Evolutionary conservation across 371 early-diverging fungal genomes (phyloP), one percentile per base, ranked within the genome.

Genomic region (Zychaea mexicana): DNA sequence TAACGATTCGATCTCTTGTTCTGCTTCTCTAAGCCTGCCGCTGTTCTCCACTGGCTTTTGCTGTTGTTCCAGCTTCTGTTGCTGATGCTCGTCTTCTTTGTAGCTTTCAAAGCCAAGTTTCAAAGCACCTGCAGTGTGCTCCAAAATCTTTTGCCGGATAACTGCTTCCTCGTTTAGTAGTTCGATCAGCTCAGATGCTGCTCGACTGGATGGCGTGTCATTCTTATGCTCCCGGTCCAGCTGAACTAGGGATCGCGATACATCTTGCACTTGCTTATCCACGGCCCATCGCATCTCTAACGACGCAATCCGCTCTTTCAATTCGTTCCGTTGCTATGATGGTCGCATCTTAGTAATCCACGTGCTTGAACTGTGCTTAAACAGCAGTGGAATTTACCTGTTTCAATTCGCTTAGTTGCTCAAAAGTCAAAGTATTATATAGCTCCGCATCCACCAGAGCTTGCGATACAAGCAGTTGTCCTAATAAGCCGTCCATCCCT

Each of bases 41-140:
- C 7, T 42, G 42, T 17, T 42, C 42, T 12, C 4, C 42, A 42
- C 3, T 15, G 13, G 42, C 4, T 42, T 12, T 36, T 36, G 36
- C 8, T 42, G 17, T 42, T 42, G 13, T 42, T 17, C 42, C 2
- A 0, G 4, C 15, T 42, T 15, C 15, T 42, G 42, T 42, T 42
- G 52, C 30, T 55, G 19, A 30, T 26, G 79, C 70, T 31, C 69
- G 70, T 61, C 82, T 82, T 62, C 57, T 3, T 81, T 64, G 21
- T 78, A 78, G 3, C 81, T 66, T 2, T 84, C 87, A 5, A 74
- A 54, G 1, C 74, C 73, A n/a, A 94, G 65, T 22, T 49, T 49
- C n/a, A 49, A 24, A 3, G 88, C 84, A 13, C 85, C 89, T 0
- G 89, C 88, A 12, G 88, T 86, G 61, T 94, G 94, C 59, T 89